These are phyloP conservation scores for Gelatoporia subvermispora DNA, from an alignment of 768 basidiomycete species.

Conservation along the genomic window DNA sequence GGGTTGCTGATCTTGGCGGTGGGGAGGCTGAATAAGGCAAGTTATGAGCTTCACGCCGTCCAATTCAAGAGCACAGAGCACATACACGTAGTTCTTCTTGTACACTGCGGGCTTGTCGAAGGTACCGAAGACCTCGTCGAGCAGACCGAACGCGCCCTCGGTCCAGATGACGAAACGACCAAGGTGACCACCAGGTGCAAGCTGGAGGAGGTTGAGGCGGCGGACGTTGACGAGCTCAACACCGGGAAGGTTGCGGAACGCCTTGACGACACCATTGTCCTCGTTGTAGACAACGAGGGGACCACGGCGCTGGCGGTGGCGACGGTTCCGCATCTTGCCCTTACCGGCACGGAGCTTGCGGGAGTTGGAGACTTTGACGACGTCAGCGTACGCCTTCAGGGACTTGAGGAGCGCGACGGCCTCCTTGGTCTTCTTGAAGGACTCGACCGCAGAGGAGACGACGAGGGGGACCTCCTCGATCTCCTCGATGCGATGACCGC, in stretches of 20 bases:
- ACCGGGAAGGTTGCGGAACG: slow-evolving; percentile 98
- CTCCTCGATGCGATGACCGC: slow-evolving; percentile 97
- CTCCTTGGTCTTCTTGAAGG: slow-evolving; percentile 94
- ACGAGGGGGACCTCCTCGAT: slow-evolving; percentile 97
- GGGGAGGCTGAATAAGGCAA: slow-evolving; percentile 59
- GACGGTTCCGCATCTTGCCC: slow-evolving; percentile 95
- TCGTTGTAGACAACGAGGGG: slow-evolving; percentile 96
- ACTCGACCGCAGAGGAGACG: slow-evolving; percentile 71
- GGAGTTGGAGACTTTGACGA: slow-evolving; percentile 95
- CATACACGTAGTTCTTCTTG: slow-evolving; percentile 89
- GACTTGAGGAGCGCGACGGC: slow-evolving; percentile 91
- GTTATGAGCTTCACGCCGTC: neutral
- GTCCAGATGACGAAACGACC: slow-evolving; percentile 99
- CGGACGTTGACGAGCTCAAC: slow-evolving; percentile 95
- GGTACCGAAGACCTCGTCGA: slow-evolving; percentile 95
- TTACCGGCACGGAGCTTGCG: slow-evolving; percentile 95
- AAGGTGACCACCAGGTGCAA: slow-evolving; percentile 98
- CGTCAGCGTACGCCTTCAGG: slow-evolving; percentile 85
- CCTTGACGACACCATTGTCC: slow-evolving; percentile 95
- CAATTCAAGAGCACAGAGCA: slow-evolving; percentile 7
- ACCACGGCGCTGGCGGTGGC: slow-evolving; percentile 95
- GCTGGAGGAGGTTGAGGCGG: slow-evolving; percentile 94
- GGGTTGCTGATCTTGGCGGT: slow-evolving; percentile 96
- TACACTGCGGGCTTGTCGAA: slow-evolving; percentile 78
- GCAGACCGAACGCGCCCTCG: slow-evolving; percentile 84